A percentile compares a stretch with the other conserved stretches of the same genome.
phyloP scores from a whole-genome alignment of 2,329 filamentous ascomycete genomes.

The Chalaropsis ovoidea region DNA sequence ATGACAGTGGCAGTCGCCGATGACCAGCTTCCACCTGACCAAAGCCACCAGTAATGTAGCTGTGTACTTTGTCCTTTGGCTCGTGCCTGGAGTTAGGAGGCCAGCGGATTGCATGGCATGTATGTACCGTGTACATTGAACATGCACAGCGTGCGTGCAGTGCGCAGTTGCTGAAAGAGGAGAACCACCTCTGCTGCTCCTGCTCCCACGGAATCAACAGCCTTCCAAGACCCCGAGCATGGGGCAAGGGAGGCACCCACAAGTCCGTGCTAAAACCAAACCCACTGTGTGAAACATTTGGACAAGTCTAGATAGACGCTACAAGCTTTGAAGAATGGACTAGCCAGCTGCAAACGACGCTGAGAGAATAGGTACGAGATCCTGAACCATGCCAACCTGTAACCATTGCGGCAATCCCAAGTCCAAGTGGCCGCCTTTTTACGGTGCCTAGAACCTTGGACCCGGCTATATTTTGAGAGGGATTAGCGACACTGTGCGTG shows the following conservation, averaged over 20 bases:
- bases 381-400: neutral
- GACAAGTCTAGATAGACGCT: neutral
- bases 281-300: conserved; percentile 7
- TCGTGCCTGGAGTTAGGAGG: too few relatives aligned
- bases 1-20: too few relatives aligned
- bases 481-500: neutral
- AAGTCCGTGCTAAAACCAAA: neutral
- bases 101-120: too few relatives aligned
- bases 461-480: neutral
- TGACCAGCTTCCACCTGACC: too few relatives aligned
- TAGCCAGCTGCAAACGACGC: neutral
- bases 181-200: neutral
- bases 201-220: too few relatives aligned
- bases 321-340: conserved; percentile 7
- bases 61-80: too few relatives aligned
- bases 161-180: neutral
- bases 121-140: too few relatives aligned
- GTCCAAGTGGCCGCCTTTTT: neutral
- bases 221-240: neutral
- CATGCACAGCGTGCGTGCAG: too few relatives aligned
- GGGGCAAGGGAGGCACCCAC: neutral
- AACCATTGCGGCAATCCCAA: neutral
- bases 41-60: too few relatives aligned
- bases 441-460: neutral
- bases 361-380: neutral